A percentile compares a stretch with the other conserved stretches of the same genome.
These are phyloP conservation scores for Isabelozyma heimii DNA, from an alignment of 805 yeast species.

Conservation along the genomic window DNA sequence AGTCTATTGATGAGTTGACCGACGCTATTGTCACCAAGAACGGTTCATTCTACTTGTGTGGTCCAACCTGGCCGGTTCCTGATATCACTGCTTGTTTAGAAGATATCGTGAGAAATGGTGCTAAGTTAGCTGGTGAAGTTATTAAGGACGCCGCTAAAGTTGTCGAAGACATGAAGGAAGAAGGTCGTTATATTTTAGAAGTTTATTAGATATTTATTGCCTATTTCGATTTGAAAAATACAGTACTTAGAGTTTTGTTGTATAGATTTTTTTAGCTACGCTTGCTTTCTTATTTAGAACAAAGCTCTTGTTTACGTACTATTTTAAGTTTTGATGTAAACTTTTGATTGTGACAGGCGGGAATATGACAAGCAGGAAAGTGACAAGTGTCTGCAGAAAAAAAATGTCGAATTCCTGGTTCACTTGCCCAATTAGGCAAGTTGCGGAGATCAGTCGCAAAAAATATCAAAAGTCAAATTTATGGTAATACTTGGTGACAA, in stretches of 20 bases:
- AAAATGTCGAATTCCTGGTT: not conserved
- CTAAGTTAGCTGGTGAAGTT: conserved; percentile 57
- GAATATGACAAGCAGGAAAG: no score
- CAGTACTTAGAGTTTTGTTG: not conserved
- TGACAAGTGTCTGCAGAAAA: no score
- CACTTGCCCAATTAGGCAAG: not conserved
- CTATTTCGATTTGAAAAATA: no score
- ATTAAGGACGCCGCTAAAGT: conserved; percentile 71
- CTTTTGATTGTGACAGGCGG: no score
- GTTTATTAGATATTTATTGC: conserved; percentile 57
- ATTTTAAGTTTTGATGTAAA: no score
- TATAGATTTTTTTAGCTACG: not conserved
- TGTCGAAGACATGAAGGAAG: conserved; percentile 91
- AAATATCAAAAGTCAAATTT: not conserved
- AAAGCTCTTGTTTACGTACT: no score
- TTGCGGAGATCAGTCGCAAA: not conserved
- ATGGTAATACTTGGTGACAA: no score
- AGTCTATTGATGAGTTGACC: conserved; percentile 67
- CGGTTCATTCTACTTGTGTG: conserved; percentile 95
- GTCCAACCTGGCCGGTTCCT: conserved; percentile 99
- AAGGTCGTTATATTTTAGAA: conserved; percentile 87
- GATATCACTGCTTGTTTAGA: conserved; percentile 88
- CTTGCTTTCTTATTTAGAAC: no score
- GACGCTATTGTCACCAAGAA: conserved; percentile 74
- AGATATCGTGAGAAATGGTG: conserved; percentile 74